Evolutionary conservation across 2,329 filamentous ascomycete species (phyloP).

Genomic region (Epichloe baconii): DNA sequence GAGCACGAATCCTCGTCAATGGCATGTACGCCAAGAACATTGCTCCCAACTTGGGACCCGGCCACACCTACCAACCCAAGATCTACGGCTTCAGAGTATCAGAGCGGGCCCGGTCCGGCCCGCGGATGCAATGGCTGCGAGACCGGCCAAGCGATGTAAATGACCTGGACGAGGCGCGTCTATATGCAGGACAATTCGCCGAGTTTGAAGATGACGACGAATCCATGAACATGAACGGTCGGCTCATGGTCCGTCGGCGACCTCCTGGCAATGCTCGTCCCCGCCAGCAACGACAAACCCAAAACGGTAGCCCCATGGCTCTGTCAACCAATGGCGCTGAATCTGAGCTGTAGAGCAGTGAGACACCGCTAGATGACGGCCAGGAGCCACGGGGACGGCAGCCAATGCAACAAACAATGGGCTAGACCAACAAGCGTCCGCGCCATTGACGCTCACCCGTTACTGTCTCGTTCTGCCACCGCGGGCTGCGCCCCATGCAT

Average conservation of each 20-base stretch:
- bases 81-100: conserved; percentile 96
- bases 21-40: conserved; percentile 80
- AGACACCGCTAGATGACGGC: not conserved
- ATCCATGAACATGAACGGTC: conserved; percentile 29
- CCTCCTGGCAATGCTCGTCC: conserved; percentile 28
- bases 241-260: conserved; percentile 29
- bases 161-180: conserved; percentile 69
- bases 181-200: conserved; percentile 37
- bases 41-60: conserved; percentile 68
- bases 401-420: not conserved
- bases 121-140: conserved; percentile 93
- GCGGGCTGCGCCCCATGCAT: not conserved
- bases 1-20: conserved; percentile 53
- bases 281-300: conserved; percentile 29
- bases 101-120: conserved; percentile 77
- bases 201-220: conserved; percentile 49
- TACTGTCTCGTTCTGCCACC: not conserved
- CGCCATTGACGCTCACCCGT: not conserved
- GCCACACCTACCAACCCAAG: conserved; percentile 81
- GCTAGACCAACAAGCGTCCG: not conserved
- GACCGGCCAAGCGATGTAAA: conserved; percentile 67
- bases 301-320: conserved; percentile 44
- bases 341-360: conserved; percentile 34
- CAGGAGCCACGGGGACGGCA: not conserved
- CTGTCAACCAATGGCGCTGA: conserved; percentile 43